Base-by-base conservation (phyloP, 805 yeast species). In the Ascoidea rubescens region DNA sequence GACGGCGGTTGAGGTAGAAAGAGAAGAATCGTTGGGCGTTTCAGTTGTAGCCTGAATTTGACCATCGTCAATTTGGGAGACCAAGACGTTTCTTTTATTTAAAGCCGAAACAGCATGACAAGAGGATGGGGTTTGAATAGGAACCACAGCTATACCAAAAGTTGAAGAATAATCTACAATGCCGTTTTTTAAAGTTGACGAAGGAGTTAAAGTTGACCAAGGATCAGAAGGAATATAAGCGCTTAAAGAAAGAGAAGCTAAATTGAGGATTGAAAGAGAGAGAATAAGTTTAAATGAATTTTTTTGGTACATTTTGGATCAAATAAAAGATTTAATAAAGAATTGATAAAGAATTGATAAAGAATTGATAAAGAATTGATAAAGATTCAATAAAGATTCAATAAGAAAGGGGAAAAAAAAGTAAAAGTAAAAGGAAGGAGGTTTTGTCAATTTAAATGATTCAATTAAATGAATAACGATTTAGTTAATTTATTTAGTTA, bases 131-230 rank as follows among this genome's bases (percentile, higher is more conserved):
- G 71, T 63, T 42, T 77, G 54, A 48, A 75, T 58, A 55, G 84
- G 77, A 56, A 72, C 68, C 56, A 84, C 79, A 55, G 84, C 84
- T 60, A 84, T 82, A 70, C 90, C 91, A 61, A 84, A 84, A 50
- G 74, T 63, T 49, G 69, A 65, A 46, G 76, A 54, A 73, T 76
- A 77, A 59, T 78, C 78, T 49, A 86, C 77, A 50, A 73, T 59
- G 55, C 79, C 83, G 61, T 80, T 79, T 8, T 78, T 58, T 48
- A 74, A 61, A 6, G 78, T 65, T 49, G 75, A 77, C 46, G 66
- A 53, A 58, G 93, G 90, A 45, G 89, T 82, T 66, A 84, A 73
- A 52, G 88, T 80, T 52, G 84, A 67, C 85, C 85, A 84, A 60
- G 83, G 80, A 55, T 78, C 82, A 51, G 80, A 66, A 56, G 84